Percentiles rank a stretch among this genome's conserved stretches.
phyloP scores from a whole-genome alignment of 441 rosid genomes.

The Brassica balearica region DNA sequence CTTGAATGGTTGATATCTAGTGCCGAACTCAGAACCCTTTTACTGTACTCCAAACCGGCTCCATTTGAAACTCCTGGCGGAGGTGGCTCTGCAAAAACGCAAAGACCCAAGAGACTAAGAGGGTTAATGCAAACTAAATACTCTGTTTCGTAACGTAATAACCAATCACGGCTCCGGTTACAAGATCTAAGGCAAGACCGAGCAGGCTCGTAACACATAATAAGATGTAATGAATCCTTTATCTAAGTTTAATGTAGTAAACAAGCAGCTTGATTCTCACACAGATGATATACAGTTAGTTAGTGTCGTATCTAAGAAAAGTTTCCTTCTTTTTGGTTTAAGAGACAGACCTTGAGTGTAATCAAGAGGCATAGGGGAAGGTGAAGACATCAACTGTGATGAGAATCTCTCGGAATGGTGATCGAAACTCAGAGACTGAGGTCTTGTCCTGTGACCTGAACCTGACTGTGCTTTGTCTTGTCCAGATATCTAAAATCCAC shows the following conservation, averaged over 20 bases:
- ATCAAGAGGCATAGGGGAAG: slow-evolving; percentile 44
- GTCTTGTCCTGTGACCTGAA: slow-evolving; percentile 49
- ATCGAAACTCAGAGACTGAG: slow-evolving; percentile 39
- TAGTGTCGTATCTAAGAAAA: neutral
- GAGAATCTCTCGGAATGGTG: slow-evolving; percentile 48
- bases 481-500: slow-evolving; percentile 65
- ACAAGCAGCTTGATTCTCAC: too few species aligned
- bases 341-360: slow-evolving; percentile 54
- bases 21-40: slow-evolving; percentile 63
- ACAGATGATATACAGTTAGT: too few species aligned
- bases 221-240: too few species aligned
- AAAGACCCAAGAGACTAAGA: neutral
- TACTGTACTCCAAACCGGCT: slow-evolving; percentile 62
- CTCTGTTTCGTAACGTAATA: neutral
- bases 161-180: neutral
- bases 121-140: neutral
- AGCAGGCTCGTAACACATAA: too few species aligned
- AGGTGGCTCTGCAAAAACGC: slow-evolving; percentile 50
- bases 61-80: slow-evolving; percentile 70
- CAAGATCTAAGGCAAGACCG: neutral
- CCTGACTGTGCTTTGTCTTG: slow-evolving; percentile 65
- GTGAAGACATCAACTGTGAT: slow-evolving; percentile 49
- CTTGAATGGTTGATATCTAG: slow-evolving; percentile 64
- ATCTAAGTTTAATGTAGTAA: too few species aligned
- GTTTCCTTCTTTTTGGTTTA: neutral